Conservation (phyloP, 371 early-diverging fungal genomes). For the Mortierella polycephala region DNA sequence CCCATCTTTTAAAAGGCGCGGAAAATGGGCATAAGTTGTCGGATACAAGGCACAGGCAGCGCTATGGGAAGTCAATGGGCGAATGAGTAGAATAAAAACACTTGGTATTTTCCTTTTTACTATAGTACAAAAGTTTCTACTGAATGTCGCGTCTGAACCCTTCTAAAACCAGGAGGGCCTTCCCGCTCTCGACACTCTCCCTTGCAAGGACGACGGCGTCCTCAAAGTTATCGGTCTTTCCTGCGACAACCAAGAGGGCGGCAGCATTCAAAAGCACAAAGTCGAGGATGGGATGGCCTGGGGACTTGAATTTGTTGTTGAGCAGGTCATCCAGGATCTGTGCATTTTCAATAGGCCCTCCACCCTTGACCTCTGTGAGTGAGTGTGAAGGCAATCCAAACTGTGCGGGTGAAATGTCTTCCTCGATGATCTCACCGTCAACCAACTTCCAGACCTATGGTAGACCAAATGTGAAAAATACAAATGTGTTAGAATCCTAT, state of each 20-base stretch:
- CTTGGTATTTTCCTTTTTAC: constrained; percentile 6
- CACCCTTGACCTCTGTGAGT: constrained; percentile 81
- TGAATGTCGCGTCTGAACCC: constrained; percentile 59
- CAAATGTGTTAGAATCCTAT: not conserved
- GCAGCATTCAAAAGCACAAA: constrained; percentile 93
- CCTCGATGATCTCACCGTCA: constrained; percentile 68
- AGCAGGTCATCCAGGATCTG: constrained; percentile 74
- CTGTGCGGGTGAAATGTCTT: constrained; percentile 81
- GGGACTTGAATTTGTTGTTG: constrained; percentile 62
- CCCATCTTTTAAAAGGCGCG: constrained; percentile 74
- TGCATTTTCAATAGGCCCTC: constrained; percentile 81
- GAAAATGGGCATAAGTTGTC: not conserved
- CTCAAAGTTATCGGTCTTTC: constrained; percentile 75
- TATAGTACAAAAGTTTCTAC: constrained; percentile 1
- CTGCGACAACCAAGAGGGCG: constrained; percentile 86
- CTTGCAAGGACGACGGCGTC: constrained; percentile 85
- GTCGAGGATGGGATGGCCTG: constrained; percentile 80
- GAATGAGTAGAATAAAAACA: not conserved
- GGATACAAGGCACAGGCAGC: not conserved
- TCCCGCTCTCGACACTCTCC: constrained; percentile 77
- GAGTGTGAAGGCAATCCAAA: constrained; percentile 87
- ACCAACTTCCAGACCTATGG: constrained; percentile 76
- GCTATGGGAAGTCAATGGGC: too few species aligned
- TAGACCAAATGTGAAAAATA: not conserved
- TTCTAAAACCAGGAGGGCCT: constrained; percentile 71